Evolutionary conservation across 306 rosid species (phyloP).

Genomic region (Corylus avellana): DNA sequence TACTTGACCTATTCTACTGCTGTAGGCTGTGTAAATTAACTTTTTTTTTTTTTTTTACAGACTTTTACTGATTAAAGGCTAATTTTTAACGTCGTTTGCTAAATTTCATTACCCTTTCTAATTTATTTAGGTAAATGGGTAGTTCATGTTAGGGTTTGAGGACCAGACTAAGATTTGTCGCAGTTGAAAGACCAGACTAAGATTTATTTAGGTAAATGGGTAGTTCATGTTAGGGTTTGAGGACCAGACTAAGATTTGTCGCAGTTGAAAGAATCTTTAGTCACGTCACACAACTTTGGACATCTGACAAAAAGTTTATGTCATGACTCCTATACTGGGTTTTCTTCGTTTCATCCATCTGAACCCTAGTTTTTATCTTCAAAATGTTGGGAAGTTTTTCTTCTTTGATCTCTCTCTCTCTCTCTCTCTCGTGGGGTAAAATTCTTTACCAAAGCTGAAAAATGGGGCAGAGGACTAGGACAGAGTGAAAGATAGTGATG

Average conservation of each 20-base stretch:
- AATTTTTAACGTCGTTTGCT: too few species aligned
- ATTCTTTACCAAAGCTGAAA: conserved; percentile 31
- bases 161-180: conserved; percentile 42
- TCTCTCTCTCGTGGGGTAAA: conserved; percentile 29
- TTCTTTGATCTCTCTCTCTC: not conserved
- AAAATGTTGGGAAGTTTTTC: conserved; percentile 12
- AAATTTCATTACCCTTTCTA: not conserved
- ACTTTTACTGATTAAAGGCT: too few species aligned
- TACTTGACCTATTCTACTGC: not conserved
- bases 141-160: conserved; percentile 62
- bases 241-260: conserved; percentile 42
- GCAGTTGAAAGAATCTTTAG: conserved; percentile 65
- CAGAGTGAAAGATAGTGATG: conserved; percentile 40
- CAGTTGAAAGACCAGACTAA: conserved; percentile 27
- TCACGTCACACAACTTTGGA: conserved; percentile 75
- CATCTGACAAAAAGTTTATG: conserved; percentile 69
- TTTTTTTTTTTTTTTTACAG: too few species aligned
- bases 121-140: conserved; percentile 35
- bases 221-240: conserved; percentile 61
- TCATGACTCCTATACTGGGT: conserved; percentile 53
- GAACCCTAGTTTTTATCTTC: conserved; percentile 47
- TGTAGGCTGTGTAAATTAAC: too few species aligned
- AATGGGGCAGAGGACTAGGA: conserved; percentile 18
- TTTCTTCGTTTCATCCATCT: conserved; percentile 36
- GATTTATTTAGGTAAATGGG: not conserved